A percentile compares a stretch with the other conserved stretches of the same genome.
Evolutionary conservation across 352 stramenopile species (phyloP).

Genomic region (Plasmopara viticola): DNA sequence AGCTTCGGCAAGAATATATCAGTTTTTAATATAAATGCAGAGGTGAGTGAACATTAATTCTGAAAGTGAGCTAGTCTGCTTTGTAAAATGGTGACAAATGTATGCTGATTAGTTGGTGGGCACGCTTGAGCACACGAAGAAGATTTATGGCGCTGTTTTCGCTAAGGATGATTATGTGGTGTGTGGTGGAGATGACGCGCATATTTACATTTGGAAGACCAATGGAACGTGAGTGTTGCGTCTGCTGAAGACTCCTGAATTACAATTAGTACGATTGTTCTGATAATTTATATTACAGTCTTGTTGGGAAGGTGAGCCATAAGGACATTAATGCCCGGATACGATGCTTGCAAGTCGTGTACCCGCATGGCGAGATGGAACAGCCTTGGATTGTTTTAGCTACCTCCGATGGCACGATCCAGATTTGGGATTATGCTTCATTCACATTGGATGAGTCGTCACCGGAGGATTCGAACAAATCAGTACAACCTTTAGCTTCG

Average conservation of each 20-base stretch:
- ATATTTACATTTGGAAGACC: constrained; percentile 79
- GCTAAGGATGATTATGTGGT: constrained; percentile 70
- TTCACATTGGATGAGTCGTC: constrained; percentile 47
- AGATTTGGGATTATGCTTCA: constrained; percentile 72
- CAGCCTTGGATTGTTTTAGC: constrained; percentile 69
- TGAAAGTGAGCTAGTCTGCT: neutral
- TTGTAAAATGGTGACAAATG: neutral
- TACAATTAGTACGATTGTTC: neutral
- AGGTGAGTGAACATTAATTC: constrained; percentile 23
- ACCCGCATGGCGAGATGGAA: constrained; percentile 45
- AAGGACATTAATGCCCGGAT: constrained; percentile 62
- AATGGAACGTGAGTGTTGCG: constrained; percentile 52
- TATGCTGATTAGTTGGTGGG: constrained; percentile 36
- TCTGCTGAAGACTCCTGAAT: neutral
- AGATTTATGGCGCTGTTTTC: constrained; percentile 71
- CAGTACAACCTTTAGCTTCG: constrained; percentile 49
- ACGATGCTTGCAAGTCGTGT: constrained; percentile 68
- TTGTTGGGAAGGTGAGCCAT: constrained; percentile 66
- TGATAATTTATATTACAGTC: constrained; percentile 18
- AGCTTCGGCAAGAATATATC: constrained; percentile 68
- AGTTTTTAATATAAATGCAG: constrained; percentile 76
- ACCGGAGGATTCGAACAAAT: constrained; percentile 52
- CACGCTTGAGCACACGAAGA: constrained; percentile 62
- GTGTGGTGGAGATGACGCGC: constrained; percentile 70
- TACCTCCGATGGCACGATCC: constrained; percentile 66